Evolutionary conservation across 306 rosid species (phyloP).

Genomic region (Astragalus glycyphyllos): DNA sequence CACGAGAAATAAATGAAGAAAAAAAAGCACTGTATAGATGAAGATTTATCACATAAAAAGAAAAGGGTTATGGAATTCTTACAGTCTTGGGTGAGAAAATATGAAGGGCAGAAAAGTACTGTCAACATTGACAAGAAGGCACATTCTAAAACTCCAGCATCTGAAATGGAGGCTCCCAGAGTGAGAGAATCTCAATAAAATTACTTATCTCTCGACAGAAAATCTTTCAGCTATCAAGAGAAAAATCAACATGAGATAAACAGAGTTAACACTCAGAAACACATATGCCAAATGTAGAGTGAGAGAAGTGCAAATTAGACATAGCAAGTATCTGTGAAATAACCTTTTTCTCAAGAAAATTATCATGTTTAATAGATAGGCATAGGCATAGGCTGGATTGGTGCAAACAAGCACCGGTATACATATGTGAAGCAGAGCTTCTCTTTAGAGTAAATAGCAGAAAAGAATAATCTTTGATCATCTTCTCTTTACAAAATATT

Average conservation of each 20-base stretch:
- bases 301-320: not conserved
- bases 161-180: not conserved
- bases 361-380: conserved; percentile 21
- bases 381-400: conserved; percentile 15
- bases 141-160: not conserved
- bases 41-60: not conserved
- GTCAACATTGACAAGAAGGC: not conserved
- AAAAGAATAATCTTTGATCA: conserved; percentile 12
- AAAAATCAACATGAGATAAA: not conserved
- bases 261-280: not conserved
- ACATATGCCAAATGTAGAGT: not conserved
- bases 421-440: conserved; percentile 19
- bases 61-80: not conserved
- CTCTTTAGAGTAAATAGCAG: conserved; percentile 16
- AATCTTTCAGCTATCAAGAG: not conserved
- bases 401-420: conserved; percentile 28
- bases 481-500: conserved; percentile 27
- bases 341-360: conserved; percentile 3
- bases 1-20: too few relatives aligned
- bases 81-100: not conserved
- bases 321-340: not conserved
- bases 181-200: not conserved
- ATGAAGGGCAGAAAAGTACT: not conserved
- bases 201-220: not conserved
- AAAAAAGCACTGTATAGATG: not conserved